Percentiles rank a stretch among this genome's conserved stretches.
These are phyloP conservation scores for Metroxylon sagu DNA, from an alignment of 176 grass and related monocot genomes.

Conservation along the genomic window DNA sequence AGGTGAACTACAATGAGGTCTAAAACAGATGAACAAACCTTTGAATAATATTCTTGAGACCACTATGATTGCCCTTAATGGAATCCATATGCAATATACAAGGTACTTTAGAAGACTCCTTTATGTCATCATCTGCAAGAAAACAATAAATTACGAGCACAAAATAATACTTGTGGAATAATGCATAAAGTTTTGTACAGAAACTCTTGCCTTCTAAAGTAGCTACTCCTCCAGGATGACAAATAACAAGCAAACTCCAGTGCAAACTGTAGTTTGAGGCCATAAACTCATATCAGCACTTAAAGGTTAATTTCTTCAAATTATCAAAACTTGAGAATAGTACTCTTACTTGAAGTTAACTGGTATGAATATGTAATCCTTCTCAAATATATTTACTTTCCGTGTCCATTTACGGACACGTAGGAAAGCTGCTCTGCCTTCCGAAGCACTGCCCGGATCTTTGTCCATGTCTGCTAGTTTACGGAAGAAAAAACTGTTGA, in stretches of 20 bases:
- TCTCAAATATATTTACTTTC: slow-evolving; percentile 91
- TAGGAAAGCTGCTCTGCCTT: slow-evolving; percentile 86
- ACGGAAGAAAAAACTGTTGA: slow-evolving; percentile 99
- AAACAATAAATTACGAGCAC: slow-evolving; percentile 14
- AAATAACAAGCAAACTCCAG: slow-evolving; percentile 95
- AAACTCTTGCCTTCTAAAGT: slow-evolving; percentile 42
- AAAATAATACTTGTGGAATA: slow-evolving; percentile 12
- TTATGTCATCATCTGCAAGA: slow-evolving; percentile 43
- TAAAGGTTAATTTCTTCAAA: background rate
- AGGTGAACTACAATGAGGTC: background rate
- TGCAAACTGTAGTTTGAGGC: slow-evolving; percentile 52
- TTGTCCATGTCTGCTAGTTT: slow-evolving; percentile 99
- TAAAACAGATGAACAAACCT: slow-evolving; percentile 34
- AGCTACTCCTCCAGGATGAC: slow-evolving; percentile 77
- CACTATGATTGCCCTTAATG: slow-evolving; percentile 89
- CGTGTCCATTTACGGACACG: slow-evolving; percentile 97
- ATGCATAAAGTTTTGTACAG: slow-evolving; percentile 12
- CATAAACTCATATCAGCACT: slow-evolving; percentile 17
- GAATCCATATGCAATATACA: slow-evolving; percentile 99
- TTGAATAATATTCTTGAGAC: slow-evolving; percentile 94
- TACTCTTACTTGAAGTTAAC: slow-evolving; percentile 91
- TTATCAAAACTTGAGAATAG: background rate
- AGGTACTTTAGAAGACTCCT: slow-evolving; percentile 46
- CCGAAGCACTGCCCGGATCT: slow-evolving; percentile 65
- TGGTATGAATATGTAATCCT: slow-evolving; percentile 95